Conservation (phyloP, 352 stramenopile species). For the Phytophthora uliginosa region DNA sequence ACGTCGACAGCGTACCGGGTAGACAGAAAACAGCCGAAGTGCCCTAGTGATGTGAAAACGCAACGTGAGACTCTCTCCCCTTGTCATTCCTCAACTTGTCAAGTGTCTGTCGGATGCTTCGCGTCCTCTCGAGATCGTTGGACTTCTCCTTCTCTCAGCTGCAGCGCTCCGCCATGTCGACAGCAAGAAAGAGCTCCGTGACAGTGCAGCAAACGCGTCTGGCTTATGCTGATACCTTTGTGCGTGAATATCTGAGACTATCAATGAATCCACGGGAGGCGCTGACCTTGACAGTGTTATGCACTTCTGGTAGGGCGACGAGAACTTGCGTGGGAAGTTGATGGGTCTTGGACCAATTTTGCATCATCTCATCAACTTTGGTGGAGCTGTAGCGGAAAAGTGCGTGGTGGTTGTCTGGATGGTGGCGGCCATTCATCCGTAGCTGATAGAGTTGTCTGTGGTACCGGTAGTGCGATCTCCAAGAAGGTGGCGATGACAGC, state of each 20-base stretch:
- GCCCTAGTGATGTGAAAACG: conserved; percentile 22
- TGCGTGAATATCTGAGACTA: conserved; percentile 7
- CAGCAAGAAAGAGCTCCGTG: conserved; percentile 9
- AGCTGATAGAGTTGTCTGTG: background rate
- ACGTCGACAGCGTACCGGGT: conserved; percentile 17
- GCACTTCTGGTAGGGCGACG: conserved; percentile 41
- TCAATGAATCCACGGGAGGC: background rate
- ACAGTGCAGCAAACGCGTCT: conserved; percentile 44
- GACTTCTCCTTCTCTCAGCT: background rate
- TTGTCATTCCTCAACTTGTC: conserved; percentile 29
- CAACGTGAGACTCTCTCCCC: conserved; percentile 1
- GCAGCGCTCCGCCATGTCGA: conserved; percentile 12
- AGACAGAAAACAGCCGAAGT: conserved; percentile 19
- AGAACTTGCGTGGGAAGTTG: conserved; percentile 57
- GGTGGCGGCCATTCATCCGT: background rate
- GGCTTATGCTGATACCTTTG: conserved; percentile 63
- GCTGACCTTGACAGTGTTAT: background rate
- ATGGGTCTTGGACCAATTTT: conserved; percentile 62
- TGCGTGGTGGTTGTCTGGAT: conserved; percentile 16
- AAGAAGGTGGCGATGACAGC: conserved; percentile 27
- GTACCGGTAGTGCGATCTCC: conserved; percentile 19
- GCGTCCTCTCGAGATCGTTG: conserved; percentile 2
- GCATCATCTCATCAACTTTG: conserved; percentile 60
- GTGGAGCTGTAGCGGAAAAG: conserved; percentile 47
- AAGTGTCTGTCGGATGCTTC: conserved; percentile 8